Percentiles rank a stretch among this genome's conserved stretches.
Evolutionary conservation across 805 yeast species (phyloP).

Genomic region (Spathaspora passalidarum): DNA sequence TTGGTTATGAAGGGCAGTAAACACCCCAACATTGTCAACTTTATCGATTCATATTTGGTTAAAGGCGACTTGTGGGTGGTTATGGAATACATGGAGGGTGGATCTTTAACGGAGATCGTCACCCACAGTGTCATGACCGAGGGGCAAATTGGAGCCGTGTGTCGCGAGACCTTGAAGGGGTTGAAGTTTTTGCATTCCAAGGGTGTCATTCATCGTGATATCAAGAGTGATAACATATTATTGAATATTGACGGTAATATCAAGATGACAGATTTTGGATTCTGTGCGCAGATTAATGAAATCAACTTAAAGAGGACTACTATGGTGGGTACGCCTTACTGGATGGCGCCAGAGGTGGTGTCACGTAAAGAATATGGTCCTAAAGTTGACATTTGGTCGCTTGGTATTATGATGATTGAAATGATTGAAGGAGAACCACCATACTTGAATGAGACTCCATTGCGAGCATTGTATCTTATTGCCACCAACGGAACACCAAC

Average conservation of each 20-base stretch:
- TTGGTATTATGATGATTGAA: slow-evolving; percentile 97
- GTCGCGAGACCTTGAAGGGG: slow-evolving; percentile 86
- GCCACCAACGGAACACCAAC: slow-evolving; percentile 97
- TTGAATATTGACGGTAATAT: slow-evolving; percentile 82
- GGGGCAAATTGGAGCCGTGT: slow-evolving; percentile 92
- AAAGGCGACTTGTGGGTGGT: slow-evolving; percentile 91
- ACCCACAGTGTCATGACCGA: slow-evolving; percentile 88
- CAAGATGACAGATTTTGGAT: slow-evolving; percentile 92
- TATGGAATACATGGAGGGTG: slow-evolving; percentile 99
- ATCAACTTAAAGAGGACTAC: slow-evolving; percentile 83
- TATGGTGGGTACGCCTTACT: slow-evolving; percentile 98
- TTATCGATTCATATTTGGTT: slow-evolving; percentile 77
- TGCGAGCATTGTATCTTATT: slow-evolving; percentile 88
- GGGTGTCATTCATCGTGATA: slow-evolving; percentile 94
- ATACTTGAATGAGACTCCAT: slow-evolving; percentile 91
- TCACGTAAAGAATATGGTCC: slow-evolving; percentile 93
- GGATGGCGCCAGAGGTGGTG: slow-evolving; percentile 99
- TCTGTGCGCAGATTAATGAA: slow-evolving; percentile 77
- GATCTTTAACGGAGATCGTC: slow-evolving; percentile 92
- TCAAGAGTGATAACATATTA: slow-evolving; percentile 90
- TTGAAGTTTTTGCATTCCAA: slow-evolving; percentile 83
- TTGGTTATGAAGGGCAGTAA: slow-evolving; percentile 90
- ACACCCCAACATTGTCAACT: slow-evolving; percentile 92
- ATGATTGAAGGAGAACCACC: slow-evolving; percentile 99
- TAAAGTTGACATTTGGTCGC: slow-evolving; percentile 95